phyloP scores from a whole-genome alignment of 2,329 filamentous ascomycete genomes.

The Aspergillus aculeatinus region DNA sequence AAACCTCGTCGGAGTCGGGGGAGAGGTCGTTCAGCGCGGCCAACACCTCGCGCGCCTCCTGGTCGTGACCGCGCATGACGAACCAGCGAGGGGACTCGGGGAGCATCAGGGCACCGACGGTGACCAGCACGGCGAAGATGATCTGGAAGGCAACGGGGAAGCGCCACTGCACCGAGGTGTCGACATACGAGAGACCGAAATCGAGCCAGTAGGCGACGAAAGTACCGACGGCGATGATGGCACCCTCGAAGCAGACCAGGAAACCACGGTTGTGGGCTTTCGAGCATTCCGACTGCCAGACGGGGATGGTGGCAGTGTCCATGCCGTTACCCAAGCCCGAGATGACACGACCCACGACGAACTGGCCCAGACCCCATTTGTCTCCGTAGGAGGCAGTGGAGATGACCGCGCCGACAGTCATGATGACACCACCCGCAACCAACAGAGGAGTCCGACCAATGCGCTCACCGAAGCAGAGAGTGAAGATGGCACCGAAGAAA shows the following conservation, averaged over 20 bases:
- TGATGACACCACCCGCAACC: constrained; percentile 55
- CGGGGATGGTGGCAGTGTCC: constrained; percentile 42
- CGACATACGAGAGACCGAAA: constrained; percentile 35
- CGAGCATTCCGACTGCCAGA: constrained; percentile 41
- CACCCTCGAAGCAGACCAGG: constrained; percentile 36
- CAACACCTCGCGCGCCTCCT: constrained; percentile 49
- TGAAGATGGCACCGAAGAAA: constrained; percentile 35
- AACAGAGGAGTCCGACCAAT: constrained; percentile 44
- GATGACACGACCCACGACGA: constrained; percentile 39
- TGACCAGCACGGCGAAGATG: constrained; percentile 37
- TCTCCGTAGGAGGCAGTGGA: constrained; percentile 22
- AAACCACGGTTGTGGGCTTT: constrained; percentile 34
- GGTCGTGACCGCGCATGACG: constrained; percentile 50
- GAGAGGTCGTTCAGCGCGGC: constrained; percentile 43
- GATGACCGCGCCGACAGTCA: constrained; percentile 35
- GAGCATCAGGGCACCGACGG: constrained; percentile 29
- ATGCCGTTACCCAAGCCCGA: constrained; percentile 41
- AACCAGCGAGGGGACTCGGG: constrained; percentile 58
- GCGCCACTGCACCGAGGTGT: constrained; percentile 40
- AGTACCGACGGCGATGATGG: constrained; percentile 34
- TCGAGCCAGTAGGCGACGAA: constrained; percentile 38
- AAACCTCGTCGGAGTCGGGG: constrained; percentile 38
- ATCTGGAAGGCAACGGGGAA: constrained; percentile 50
- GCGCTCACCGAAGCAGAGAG: constrained; percentile 28
- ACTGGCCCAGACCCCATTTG: constrained; percentile 38